phyloP scores from a whole-genome alignment of 768 basidiomycete species.

The Auricularia heimuer region DNA sequence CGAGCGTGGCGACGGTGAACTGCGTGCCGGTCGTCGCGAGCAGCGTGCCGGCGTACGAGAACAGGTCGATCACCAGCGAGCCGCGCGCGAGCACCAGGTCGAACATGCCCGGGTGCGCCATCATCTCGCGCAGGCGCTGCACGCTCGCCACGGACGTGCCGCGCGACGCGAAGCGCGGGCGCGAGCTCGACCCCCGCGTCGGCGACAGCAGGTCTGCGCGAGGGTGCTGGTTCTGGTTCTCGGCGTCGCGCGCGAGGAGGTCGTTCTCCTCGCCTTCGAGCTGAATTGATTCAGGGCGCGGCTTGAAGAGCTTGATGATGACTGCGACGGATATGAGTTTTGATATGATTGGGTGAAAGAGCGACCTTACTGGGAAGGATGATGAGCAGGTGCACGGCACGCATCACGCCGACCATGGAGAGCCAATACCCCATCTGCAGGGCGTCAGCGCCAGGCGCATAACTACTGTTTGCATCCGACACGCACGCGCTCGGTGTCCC shows the following conservation, averaged over 20 bases:
- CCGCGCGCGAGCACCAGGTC: slow-evolving; percentile 60
- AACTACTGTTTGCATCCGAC: too few species aligned
- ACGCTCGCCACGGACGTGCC: slow-evolving; percentile 10
- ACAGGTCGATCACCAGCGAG: slow-evolving; percentile 49
- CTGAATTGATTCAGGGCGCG: slow-evolving; percentile 23
- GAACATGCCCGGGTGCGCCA: slow-evolving; percentile 31
- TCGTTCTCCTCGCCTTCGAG: slow-evolving; percentile 8
- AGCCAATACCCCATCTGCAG: slow-evolving; percentile 65
- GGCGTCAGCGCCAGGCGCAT: too few species aligned
- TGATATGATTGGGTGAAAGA: background rate
- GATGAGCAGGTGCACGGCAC: slow-evolving; percentile 45
- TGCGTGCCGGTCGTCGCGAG: slow-evolving; percentile 33
- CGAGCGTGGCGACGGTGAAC: slow-evolving; percentile 42
- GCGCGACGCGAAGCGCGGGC: slow-evolving; percentile 7
- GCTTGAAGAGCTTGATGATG: slow-evolving; percentile 44
- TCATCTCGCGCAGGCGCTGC: background rate
- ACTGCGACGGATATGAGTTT: slow-evolving; percentile 25
- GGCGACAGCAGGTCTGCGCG: background rate
- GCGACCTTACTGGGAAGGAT: slow-evolving; percentile 48
- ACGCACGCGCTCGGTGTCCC: slow-evolving; percentile 52
- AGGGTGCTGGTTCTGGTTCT: too few species aligned
- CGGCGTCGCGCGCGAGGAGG: background rate
- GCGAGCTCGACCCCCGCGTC: slow-evolving; percentile 8
- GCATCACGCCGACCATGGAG: slow-evolving; percentile 40
- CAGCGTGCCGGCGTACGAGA: slow-evolving; percentile 41